Evolutionary conservation across 2,329 filamentous ascomycete genomes (phyloP).

Genomic region (Corinectria fuckeliana): DNA sequence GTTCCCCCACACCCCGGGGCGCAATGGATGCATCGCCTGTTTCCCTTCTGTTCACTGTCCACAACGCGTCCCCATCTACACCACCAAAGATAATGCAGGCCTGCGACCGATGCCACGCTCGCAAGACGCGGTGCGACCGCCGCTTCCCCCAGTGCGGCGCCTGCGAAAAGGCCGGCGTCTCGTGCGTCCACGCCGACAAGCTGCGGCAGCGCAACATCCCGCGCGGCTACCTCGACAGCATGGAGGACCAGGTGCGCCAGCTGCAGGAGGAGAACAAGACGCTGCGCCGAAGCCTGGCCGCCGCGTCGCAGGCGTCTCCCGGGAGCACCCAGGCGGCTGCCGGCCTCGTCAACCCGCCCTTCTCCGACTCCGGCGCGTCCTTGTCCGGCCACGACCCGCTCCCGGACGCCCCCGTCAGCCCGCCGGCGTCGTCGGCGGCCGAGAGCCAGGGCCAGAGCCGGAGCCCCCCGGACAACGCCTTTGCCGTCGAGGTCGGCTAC

Average conservation of each 20-base stretch:
- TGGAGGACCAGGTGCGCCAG: slow-evolving; percentile 1
- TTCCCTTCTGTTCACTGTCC: too few relatives aligned
- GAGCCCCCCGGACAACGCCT: neutral
- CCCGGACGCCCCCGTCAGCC: too few relatives aligned
- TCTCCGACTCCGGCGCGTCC: too few relatives aligned
- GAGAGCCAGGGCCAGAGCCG: too few relatives aligned
- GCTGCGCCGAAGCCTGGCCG: neutral
- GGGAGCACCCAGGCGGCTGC: too few relatives aligned
- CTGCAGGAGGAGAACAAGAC: slow-evolving; percentile 9
- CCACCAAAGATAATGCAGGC: slow-evolving; percentile 4
- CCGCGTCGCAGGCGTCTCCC: too few relatives aligned
- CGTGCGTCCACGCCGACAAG: slow-evolving; percentile 15
- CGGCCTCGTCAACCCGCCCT: too few relatives aligned
- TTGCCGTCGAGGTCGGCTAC: slow-evolving; percentile 15
- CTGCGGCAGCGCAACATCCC: slow-evolving; percentile 16
- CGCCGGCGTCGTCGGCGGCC: too few relatives aligned
- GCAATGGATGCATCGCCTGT: too few relatives aligned
- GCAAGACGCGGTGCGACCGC: slow-evolving; percentile 19
- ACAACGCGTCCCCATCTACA: too few relatives aligned
- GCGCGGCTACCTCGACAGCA: slow-evolving; percentile 10
- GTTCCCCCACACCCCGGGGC: too few relatives aligned
- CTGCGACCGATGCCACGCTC: slow-evolving; percentile 16
- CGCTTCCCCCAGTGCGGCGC: slow-evolving; percentile 13
- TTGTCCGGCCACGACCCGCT: too few relatives aligned
- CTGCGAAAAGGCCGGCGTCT: slow-evolving; percentile 11